phyloP scores from a whole-genome alignment of 148 eudicot species.

The Simmondsia chinensis region DNA sequence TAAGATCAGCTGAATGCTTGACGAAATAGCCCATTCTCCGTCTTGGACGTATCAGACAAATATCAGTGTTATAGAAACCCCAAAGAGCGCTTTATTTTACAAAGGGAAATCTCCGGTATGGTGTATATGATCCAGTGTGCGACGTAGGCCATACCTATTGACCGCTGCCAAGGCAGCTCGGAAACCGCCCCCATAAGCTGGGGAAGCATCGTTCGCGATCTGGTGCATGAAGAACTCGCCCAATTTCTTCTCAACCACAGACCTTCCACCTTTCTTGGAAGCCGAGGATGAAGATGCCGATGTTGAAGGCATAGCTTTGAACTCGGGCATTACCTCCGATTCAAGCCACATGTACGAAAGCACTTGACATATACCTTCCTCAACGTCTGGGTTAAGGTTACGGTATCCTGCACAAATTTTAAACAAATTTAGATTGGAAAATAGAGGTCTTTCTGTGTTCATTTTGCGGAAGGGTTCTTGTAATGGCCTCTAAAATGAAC shows the following conservation, averaged over 20 bases:
- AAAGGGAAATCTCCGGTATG: constrained; percentile 69
- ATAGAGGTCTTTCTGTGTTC: neutral
- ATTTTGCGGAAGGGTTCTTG: no score
- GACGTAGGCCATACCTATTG: constrained; percentile 64
- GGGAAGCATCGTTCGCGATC: constrained; percentile 80
- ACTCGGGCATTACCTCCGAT: constrained; percentile 69
- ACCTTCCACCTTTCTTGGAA: constrained; percentile 81
- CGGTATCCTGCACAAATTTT: constrained; percentile 46
- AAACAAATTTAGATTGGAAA: neutral
- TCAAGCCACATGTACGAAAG: constrained; percentile 98
- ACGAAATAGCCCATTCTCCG: neutral
- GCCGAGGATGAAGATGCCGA: constrained; percentile 41
- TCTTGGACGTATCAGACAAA: constrained; percentile 3
- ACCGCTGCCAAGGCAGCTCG: constrained; percentile 86
- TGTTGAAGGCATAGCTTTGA: constrained; percentile 47
- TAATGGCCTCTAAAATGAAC: no score
- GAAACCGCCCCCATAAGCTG: constrained; percentile 90
- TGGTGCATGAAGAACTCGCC: constrained; percentile 90
- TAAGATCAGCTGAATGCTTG: constrained; percentile 4
- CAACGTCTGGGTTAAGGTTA: constrained; percentile 74
- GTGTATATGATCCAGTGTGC: constrained; percentile 73
- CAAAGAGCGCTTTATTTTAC: constrained; percentile 13
- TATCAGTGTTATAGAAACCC: constrained; percentile 6
- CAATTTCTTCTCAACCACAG: constrained; percentile 62
- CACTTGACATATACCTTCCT: constrained; percentile 97